Evolutionary conservation across 31 red algal genomes (phyloP).

Genomic region (Endocladia muricata): DNA sequence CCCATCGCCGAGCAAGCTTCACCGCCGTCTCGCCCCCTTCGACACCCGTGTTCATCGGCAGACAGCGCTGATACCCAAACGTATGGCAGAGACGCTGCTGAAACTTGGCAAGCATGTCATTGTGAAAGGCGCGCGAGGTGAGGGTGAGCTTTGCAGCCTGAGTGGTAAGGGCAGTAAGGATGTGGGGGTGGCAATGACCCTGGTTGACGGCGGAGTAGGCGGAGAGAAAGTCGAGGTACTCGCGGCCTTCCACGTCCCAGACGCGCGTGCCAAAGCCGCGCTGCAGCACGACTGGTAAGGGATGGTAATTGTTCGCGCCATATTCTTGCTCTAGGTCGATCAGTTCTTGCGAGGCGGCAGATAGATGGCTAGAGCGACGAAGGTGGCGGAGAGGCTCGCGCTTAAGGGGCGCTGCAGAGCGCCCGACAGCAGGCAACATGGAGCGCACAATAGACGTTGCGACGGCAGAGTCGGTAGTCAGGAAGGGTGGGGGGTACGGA

Average conservation of each 20-base stretch:
- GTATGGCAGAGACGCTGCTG: conserved; percentile 57
- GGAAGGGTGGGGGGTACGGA: no score
- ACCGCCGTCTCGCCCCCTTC: conserved; percentile 96
- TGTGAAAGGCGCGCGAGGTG: conserved; percentile 98
- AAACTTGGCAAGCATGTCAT: conserved; percentile 78
- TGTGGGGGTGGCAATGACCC: conserved; percentile 95
- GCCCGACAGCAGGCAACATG: no score
- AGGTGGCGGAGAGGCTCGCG: no score
- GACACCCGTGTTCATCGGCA: conserved; percentile 98
- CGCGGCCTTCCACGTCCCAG: conserved; percentile 88
- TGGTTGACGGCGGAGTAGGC: conserved; percentile 99
- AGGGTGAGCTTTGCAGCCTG: conserved; percentile 89
- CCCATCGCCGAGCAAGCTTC: conserved; percentile 93
- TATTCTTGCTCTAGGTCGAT: conserved; percentile 74
- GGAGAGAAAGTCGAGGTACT: conserved; percentile 87
- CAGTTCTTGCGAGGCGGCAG: conserved; percentile 9
- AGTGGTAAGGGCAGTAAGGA: conserved; percentile 72
- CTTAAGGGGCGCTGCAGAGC: no score
- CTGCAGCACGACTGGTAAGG: conserved; percentile 88
- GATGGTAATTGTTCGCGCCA: conserved; percentile 94
- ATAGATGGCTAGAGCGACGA: no score
- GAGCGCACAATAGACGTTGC: no score
- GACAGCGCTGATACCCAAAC: conserved; percentile 81
- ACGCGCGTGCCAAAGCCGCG: conserved; percentile 81
- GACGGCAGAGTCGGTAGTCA: no score